Percentiles rank a stretch among this genome's conserved stretches.
phyloP scores from a whole-genome alignment of 1,284 basidiomycete genomes.

The Ceratobasidium papillatum region DNA sequence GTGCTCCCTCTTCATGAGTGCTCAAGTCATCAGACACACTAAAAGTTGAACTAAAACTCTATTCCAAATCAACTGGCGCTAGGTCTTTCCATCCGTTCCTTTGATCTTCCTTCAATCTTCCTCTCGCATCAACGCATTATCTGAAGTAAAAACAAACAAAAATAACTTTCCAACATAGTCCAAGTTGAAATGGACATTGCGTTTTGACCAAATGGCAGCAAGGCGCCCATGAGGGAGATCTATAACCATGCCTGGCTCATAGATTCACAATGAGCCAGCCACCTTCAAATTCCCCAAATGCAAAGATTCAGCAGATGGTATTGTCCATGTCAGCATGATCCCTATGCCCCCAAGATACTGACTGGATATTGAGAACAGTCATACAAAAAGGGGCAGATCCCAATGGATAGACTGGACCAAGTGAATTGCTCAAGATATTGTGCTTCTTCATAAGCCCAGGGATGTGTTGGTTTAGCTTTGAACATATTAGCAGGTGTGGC shows the following conservation, averaged over 20 bases:
- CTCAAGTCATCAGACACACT: too few relatives aligned
- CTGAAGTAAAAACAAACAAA: conserved; percentile 11
- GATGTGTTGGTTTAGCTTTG: background rate
- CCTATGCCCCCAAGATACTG: background rate
- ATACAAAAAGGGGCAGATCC: background rate
- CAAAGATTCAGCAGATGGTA: background rate
- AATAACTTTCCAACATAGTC: background rate
- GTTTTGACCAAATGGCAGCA: conserved; percentile 1
- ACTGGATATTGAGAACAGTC: conserved; percentile 6
- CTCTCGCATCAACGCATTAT: background rate
- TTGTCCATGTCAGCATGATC: background rate
- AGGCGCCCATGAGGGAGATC: background rate
- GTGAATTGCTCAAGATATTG: background rate
- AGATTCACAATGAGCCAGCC: background rate
- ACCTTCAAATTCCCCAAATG: background rate
- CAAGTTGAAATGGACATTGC: conserved; percentile 5
- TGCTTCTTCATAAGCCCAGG: conserved; percentile 1
- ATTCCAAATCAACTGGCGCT: too few relatives aligned
- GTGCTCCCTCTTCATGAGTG: too few relatives aligned
- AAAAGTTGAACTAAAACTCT: too few relatives aligned
- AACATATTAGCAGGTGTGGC: background rate
- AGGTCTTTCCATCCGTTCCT: too few relatives aligned
- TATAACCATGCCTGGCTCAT: background rate
- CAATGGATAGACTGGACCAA: background rate
- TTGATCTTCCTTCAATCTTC: background rate